Evolutionary conservation across 495 filamentous ascomycete species (phyloP).

Genomic region (Geoglossum glabrum): DNA sequence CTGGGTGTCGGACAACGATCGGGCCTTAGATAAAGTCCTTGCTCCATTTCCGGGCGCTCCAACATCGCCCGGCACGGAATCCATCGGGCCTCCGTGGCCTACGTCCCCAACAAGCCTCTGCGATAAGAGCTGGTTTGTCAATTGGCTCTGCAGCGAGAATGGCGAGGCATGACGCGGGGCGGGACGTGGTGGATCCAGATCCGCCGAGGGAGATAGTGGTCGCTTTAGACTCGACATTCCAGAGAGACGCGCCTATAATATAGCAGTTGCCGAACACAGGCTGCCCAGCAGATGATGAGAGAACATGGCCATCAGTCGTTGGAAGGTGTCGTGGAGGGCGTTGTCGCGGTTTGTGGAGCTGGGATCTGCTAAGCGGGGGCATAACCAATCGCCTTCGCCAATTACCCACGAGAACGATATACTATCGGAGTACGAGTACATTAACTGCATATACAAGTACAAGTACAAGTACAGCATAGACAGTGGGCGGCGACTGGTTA

Average conservation of each 20-base stretch:
- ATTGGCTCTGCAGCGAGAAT: not conserved
- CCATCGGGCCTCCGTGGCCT: not conserved
- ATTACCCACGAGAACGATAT: not conserved
- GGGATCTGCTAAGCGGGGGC: not conserved
- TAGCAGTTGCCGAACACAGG: not conserved
- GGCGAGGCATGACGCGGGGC: not conserved
- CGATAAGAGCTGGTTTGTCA: not conserved
- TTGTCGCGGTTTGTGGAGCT: too few relatives aligned
- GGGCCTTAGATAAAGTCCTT: constrained; percentile 11
- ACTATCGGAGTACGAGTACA: too few relatives aligned
- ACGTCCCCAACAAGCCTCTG: not conserved
- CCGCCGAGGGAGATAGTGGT: not conserved
- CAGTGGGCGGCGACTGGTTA: too few relatives aligned
- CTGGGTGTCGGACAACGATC: constrained; percentile 23
- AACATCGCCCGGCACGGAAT: not conserved
- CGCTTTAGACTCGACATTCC: not conserved
- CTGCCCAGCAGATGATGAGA: not conserved
- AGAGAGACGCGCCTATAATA: not conserved
- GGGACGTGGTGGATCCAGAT: not conserved
- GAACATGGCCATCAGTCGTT: not conserved
- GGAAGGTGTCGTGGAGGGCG: not conserved
- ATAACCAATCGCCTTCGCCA: not conserved
- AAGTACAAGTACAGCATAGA: too few relatives aligned
- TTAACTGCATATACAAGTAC: too few relatives aligned
- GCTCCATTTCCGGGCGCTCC: not conserved